Conservation (phyloP, 106 monocot species). For the Allium cepa region DNA sequence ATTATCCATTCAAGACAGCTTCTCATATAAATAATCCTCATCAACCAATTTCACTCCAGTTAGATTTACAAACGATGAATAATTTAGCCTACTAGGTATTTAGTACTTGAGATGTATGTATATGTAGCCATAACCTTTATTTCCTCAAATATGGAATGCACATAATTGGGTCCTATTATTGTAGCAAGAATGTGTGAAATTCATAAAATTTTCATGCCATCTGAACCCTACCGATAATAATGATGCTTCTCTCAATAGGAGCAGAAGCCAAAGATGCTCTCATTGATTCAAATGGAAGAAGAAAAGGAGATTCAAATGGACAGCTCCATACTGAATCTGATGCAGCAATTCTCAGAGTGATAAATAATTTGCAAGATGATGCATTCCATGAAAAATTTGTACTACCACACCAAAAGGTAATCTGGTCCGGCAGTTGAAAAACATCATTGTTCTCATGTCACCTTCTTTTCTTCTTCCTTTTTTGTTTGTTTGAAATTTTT, state of each 20-base stretch:
- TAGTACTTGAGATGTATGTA: too few relatives aligned
- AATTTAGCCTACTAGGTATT: too few relatives aligned
- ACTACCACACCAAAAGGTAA: conserved; percentile 66
- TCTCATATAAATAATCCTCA: too few relatives aligned
- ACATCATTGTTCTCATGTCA: too few relatives aligned
- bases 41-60: too few relatives aligned
- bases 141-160: too few relatives aligned
- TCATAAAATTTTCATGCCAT: neutral
- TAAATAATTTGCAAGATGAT: conserved; percentile 56
- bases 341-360: conserved; percentile 29
- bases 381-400: conserved; percentile 36
- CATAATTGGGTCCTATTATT: neutral
- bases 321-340: conserved; percentile 46
- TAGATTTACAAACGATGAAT: too few relatives aligned
- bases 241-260: neutral
- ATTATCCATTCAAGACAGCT: too few relatives aligned
- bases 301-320: conserved; percentile 12
- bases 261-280: conserved; percentile 1
- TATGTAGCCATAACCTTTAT: too few relatives aligned
- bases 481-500: neutral
- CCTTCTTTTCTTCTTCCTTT: neutral
- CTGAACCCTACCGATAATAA: conserved; percentile 1
- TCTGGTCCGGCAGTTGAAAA: neutral
- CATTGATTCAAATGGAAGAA: conserved; percentile 5
- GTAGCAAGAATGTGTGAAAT: neutral